These are phyloP conservation scores for Aspergillus haitiensis DNA, from an alignment of 495 filamentous ascomycete genomes.

Conservation along the genomic window DNA sequence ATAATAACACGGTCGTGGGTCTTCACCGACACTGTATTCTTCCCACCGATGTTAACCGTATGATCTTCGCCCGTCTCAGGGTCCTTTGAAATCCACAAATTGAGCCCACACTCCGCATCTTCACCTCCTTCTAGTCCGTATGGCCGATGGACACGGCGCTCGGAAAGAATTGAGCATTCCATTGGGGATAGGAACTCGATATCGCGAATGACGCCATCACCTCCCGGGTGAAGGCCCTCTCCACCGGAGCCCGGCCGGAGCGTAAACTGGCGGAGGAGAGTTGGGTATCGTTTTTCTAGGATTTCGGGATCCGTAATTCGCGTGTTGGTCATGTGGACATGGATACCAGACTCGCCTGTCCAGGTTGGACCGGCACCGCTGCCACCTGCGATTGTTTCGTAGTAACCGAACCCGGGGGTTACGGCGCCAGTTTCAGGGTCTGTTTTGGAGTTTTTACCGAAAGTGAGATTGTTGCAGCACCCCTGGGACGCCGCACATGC, in stretches of 20 bases:
- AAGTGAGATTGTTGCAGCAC: constrained; percentile 80
- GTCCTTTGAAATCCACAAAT: constrained; percentile 77
- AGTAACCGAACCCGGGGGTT: constrained; percentile 90
- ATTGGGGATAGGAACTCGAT: constrained; percentile 92
- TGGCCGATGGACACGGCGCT: constrained; percentile 81
- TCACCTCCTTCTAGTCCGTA: constrained; percentile 90
- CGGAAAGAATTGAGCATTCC: constrained; percentile 84
- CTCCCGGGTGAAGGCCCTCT: constrained; percentile 72
- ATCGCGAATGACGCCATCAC: constrained; percentile 87
- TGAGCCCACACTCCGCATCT: constrained; percentile 75
- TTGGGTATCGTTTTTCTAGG: constrained; percentile 93
- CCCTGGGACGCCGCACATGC: constrained; percentile 92
- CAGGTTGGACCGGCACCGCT: constrained; percentile 84
- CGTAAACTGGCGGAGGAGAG: constrained; percentile 79
- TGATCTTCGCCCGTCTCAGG: constrained; percentile 30
- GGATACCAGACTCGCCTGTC: constrained; percentile 87
- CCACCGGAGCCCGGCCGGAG: constrained; percentile 70
- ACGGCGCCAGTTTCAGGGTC: constrained; percentile 80
- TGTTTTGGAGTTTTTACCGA: constrained; percentile 42
- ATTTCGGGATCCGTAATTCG: constrained; percentile 94
- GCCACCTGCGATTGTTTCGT: constrained; percentile 95
- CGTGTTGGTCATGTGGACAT: constrained; percentile 99
- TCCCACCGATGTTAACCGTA: constrained; percentile 81
- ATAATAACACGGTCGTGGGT: constrained; percentile 84
- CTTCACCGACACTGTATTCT: constrained; percentile 88